Percentiles rank a stretch among this genome's conserved stretches.
phyloP scores from a whole-genome alignment of 2,329 filamentous ascomycete species.

The Epichloe hybrida region DNA sequence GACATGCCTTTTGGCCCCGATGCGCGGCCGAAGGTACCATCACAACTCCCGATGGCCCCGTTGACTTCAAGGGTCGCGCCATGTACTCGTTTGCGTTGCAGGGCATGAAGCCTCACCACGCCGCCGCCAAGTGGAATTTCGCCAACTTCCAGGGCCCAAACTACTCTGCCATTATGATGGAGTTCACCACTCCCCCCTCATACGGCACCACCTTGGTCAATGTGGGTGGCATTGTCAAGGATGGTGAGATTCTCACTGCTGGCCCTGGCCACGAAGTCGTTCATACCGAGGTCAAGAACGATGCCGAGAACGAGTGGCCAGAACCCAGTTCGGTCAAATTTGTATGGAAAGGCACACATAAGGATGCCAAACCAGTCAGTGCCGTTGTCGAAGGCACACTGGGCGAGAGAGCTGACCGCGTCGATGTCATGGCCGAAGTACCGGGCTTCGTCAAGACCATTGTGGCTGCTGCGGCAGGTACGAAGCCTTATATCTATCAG shows the following conservation, averaged over 20 bases:
- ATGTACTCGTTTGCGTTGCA: conserved; percentile 78
- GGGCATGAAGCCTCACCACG: conserved; percentile 98
- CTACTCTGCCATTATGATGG: conserved; percentile 86
- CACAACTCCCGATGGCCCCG: conserved; percentile 64
- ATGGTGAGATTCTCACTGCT: conserved; percentile 66
- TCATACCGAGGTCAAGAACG: conserved; percentile 57
- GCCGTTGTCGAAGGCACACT: conserved; percentile 58
- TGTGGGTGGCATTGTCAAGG: conserved; percentile 69
- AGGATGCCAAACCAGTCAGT: conserved; percentile 60
- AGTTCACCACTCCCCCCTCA: conserved; percentile 82
- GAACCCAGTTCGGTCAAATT: conserved; percentile 66
- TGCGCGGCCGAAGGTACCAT: conserved; percentile 73
- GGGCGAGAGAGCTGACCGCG: conserved; percentile 54
- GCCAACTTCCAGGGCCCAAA: conserved; percentile 77
- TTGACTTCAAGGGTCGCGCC: conserved; percentile 70
- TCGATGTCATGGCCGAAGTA: conserved; percentile 95
- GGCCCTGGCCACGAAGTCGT: conserved; percentile 50
- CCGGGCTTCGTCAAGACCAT: conserved; percentile 93
- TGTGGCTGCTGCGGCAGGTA: conserved; percentile 75
- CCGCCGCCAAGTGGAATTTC: conserved; percentile 88
- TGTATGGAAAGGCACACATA: conserved; percentile 63
- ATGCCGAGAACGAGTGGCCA: conserved; percentile 75
- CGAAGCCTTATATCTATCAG: conserved; percentile 97
- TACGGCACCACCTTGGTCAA: conserved; percentile 78
- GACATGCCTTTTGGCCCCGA: conserved; percentile 89